Base-by-base conservation (phyloP, 306 rosid species). In the Trifolium fragiferum region DNA sequence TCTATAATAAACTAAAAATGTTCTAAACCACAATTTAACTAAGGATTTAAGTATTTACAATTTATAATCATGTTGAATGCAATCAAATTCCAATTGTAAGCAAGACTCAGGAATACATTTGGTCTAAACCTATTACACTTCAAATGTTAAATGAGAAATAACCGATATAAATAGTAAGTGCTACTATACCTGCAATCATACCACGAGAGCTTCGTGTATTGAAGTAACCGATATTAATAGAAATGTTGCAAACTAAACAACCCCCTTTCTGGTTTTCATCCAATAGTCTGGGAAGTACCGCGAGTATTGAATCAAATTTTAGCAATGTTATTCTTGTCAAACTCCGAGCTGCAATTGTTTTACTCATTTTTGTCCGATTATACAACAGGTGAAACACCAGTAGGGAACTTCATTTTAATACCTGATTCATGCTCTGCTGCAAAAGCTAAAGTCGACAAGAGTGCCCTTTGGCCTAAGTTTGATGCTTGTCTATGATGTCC, bases 381-480 rank as follows among this genome's bases (percentile, higher is more conserved):
- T 61, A 60, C 23, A 25, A 60, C 23, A 25, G 43, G 37, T 8
- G 76, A 57, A 66, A 60, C 51, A 30, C 67, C 72, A 57, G 68
- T 10, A n/a, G 82, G 63, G 41, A 4, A 53, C 70, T 83, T 83
- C 58, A 79, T 64, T 68, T 81, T 89, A 73, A 83, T 82, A 75
- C 73, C 73, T 64, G 85, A 82, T 63, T 83, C 90, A 79, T 73
- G 83, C 77, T 87, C 86, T 10, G 91, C 85, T 12, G 97, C 97
- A 84, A 91, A 93, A 66, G 92, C 87, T 44, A 85, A 80, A 23
- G 92, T 89, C 2, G 96, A 89, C 37, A 78, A 80, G n/a, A 86
- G 74, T 43, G 63, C 63, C n/a, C 63, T 57, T 57, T 57, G 63
- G 63, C 63, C 9, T 12, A 57, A 23, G 63, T 57, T 57, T 23